A percentile compares a stretch with the other conserved stretches of the same genome.
Conservation (phyloP, 2,329 filamentous ascomycete genomes). For the Cladosporium oxysporum region DNA sequence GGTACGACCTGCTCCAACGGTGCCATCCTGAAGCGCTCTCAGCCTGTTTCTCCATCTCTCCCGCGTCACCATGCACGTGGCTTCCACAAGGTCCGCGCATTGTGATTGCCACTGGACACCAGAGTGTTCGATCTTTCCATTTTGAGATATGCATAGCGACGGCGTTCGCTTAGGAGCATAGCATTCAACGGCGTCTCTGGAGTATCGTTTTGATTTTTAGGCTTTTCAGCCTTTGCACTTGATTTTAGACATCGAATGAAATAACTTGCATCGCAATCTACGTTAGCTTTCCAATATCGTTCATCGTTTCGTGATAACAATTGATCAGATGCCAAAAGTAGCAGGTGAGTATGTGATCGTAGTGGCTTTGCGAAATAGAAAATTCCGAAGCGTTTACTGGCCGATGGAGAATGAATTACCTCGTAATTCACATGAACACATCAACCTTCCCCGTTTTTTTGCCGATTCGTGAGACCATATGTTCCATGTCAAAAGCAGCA, state of each 20-base stretch:
- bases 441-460: too few species aligned
- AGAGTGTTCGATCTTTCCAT: not conserved
- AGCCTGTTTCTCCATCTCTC: not conserved
- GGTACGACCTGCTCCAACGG: conserved; percentile 49
- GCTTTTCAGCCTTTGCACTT: not conserved
- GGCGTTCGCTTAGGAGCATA: not conserved
- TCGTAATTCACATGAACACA: too few species aligned
- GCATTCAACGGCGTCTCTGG: not conserved
- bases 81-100: not conserved
- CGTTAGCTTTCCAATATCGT: not conserved
- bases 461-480: too few species aligned
- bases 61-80: not conserved
- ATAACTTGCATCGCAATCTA: not conserved
- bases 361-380: too few species aligned
- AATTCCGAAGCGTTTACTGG: too few species aligned
- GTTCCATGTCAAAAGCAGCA: too few species aligned
- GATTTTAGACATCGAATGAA: not conserved
- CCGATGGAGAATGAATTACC: too few species aligned
- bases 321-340: too few species aligned
- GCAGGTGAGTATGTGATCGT: too few species aligned
- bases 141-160: not conserved
- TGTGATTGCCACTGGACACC: not conserved
- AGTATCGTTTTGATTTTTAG: not conserved
- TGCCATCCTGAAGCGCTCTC: conserved; percentile 32
- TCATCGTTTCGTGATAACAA: too few species aligned